Conservation (phyloP, 2,329 filamentous ascomycete genomes). For the Claviceps capensis region DNA sequence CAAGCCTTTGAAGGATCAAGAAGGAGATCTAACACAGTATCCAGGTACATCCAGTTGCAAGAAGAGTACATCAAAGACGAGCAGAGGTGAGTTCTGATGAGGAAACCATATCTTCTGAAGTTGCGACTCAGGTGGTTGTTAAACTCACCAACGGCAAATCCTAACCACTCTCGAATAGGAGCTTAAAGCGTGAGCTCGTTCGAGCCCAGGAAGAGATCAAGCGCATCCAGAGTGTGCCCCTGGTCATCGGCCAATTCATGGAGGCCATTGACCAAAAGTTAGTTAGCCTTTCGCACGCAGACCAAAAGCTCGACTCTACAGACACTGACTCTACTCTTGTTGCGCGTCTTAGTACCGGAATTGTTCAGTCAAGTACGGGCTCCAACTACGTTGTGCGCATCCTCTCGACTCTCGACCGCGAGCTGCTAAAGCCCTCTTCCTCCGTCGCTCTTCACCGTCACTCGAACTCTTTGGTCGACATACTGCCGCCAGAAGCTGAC, state of each 20-base stretch:
- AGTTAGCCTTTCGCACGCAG: conserved; percentile 36
- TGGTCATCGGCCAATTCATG: conserved; percentile 99
- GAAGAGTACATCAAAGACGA: conserved; percentile 99
- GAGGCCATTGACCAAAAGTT: conserved; percentile 99
- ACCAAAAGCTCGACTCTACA: not conserved
- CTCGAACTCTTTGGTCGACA: conserved; percentile 96
- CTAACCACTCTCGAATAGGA: conserved; percentile 35
- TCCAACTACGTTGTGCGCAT: conserved; percentile 99
- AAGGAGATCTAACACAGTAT: conserved; percentile 14
- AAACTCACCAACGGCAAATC: not conserved
- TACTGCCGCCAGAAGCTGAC: conserved; percentile 95
- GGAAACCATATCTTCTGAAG: not conserved
- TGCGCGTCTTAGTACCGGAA: conserved; percentile 60
- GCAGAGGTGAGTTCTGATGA: conserved; percentile 50
- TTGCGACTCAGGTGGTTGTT: too few relatives aligned
- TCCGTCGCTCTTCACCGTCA: conserved; percentile 96
- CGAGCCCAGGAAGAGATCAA: conserved; percentile 99
- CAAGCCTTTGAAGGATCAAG: not conserved
- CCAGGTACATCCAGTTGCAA: conserved; percentile 85
- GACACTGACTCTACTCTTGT: not conserved
- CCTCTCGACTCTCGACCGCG: conserved; percentile 92
- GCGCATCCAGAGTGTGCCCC: conserved; percentile 92
- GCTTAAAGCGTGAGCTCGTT: conserved; percentile 91
- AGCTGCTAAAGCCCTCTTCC: conserved; percentile 93
- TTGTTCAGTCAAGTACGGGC: conserved; percentile 94